Conservation (phyloP, 352 stramenopile species). For the Globisporangium cylindrosporum region DNA sequence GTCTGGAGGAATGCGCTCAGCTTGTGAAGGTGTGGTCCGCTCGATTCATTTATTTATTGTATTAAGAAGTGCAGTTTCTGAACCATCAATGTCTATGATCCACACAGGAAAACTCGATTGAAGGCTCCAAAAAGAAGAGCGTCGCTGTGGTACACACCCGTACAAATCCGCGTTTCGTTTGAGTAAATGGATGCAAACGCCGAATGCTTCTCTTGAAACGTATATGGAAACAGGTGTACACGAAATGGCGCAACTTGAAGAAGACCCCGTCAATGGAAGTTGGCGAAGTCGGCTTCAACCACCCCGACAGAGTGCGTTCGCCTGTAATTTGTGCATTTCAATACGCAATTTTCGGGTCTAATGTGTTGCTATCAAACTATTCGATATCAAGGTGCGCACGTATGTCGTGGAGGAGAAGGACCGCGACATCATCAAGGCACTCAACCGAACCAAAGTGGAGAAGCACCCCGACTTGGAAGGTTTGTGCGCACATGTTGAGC, state of each 20-base stretch:
- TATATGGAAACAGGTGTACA: conserved; percentile 77
- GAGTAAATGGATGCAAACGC: background rate
- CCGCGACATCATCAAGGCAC: conserved; percentile 81
- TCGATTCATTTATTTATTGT: background rate
- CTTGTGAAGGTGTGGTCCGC: conserved; percentile 84
- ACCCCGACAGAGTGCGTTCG: conserved; percentile 52
- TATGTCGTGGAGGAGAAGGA: conserved; percentile 81
- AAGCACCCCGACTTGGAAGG: conserved; percentile 77
- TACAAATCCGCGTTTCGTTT: background rate
- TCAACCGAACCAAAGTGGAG: conserved; percentile 86
- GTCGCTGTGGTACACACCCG: conserved; percentile 68
- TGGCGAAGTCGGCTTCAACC: conserved; percentile 86
- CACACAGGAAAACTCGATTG: conserved; percentile 89
- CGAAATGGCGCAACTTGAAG: conserved; percentile 91
- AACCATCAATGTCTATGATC: background rate
- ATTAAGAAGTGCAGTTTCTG: background rate
- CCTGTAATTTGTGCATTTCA: background rate
- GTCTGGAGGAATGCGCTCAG: conserved; percentile 88
- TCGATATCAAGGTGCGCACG: conserved; percentile 47
- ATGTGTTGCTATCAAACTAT: background rate
- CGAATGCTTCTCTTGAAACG: background rate
- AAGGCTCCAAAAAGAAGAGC: conserved; percentile 91
- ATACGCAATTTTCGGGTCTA: conserved; percentile 7
- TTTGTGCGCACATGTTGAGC: conserved; percentile 4
- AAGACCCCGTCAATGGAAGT: conserved; percentile 91